A percentile compares a stretch with the other conserved stretches of the same genome.
Conservation (phyloP, 495 filamentous ascomycete species). For the Cladorrhinum samala region DNA sequence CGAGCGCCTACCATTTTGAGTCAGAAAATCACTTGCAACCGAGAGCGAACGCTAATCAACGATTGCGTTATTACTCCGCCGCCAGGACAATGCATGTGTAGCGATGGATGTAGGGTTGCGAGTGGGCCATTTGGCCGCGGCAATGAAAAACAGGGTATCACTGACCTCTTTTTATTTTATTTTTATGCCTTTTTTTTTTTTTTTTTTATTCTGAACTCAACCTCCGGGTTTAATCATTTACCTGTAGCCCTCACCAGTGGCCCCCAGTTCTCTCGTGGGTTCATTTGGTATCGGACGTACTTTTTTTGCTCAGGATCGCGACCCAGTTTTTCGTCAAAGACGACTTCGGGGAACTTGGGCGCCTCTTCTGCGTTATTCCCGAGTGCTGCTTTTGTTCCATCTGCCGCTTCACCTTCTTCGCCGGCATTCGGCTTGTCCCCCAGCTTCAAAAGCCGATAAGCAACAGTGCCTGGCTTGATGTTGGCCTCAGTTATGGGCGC, state of each 20-base stretch:
- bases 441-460: constrained; percentile 52
- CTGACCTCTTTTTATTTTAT: not conserved
- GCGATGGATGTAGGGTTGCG: no score
- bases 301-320: constrained; percentile 56
- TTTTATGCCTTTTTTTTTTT: not conserved
- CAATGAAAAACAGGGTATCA: not conserved
- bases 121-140: no score
- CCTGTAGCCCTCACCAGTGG: constrained; percentile 73
- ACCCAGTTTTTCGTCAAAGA: constrained; percentile 78
- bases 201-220: not conserved
- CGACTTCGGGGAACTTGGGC: constrained; percentile 48
- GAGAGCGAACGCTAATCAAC: not conserved
- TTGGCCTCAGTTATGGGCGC: constrained; percentile 62
- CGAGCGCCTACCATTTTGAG: not conserved
- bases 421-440: constrained; percentile 21
- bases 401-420: constrained; percentile 6
- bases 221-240: constrained; percentile 12
- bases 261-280: constrained; percentile 89
- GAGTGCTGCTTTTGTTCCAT: constrained; percentile 11
- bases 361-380: constrained; percentile 17
- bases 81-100: not conserved
- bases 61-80: not conserved
- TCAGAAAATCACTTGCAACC: not conserved
- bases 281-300: constrained; percentile 76
- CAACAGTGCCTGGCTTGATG: constrained; percentile 62